phyloP scores from a whole-genome alignment of 73 alveolate species.

The Paramecium pentaurelia region DNA sequence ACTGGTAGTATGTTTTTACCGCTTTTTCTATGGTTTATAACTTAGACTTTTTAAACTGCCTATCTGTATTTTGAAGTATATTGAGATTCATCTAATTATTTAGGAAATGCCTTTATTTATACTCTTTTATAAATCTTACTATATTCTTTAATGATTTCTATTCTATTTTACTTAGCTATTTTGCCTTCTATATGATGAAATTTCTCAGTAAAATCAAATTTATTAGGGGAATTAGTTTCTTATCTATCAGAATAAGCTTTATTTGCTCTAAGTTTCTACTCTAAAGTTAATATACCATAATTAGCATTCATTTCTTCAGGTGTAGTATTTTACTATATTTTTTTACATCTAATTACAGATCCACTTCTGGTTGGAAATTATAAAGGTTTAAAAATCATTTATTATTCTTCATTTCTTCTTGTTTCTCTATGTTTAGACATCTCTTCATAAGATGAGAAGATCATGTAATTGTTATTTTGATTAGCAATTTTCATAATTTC shows the following conservation, averaged over 20 bases:
- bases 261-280: background rate
- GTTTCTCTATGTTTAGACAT: background rate
- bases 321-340: background rate
- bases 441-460: background rate
- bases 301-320: background rate
- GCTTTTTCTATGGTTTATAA: background rate
- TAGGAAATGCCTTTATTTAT: background rate
- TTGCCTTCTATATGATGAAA: conserved; percentile 14
- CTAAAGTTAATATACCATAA: background rate
- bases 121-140: background rate
- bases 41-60: background rate
- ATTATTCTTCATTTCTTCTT: background rate
- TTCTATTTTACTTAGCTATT: background rate
- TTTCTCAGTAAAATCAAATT: background rate
- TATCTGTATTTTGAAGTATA: background rate
- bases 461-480: background rate
- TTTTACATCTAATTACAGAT: background rate
- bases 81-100: background rate
- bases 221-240: background rate
- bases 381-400: background rate
- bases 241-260: background rate
- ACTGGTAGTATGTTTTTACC: background rate
- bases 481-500: background rate
- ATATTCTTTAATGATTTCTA: background rate
- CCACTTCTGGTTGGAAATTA: background rate